Conservation (phyloP, 192 early-diverging fungal species). For the Paraglomus occultum region DNA sequence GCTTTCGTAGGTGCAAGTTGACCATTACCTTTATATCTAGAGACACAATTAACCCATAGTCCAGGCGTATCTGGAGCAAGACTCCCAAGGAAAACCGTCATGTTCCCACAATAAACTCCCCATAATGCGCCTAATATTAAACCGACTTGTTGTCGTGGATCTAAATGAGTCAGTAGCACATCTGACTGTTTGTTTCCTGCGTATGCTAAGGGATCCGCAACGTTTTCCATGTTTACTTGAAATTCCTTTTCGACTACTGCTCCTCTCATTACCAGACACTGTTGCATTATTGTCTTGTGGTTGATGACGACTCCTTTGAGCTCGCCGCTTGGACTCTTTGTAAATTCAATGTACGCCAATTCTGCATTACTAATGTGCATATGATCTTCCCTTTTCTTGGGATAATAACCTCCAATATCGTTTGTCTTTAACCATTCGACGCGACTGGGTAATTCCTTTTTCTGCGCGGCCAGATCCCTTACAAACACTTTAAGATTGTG, state of each 20-base stretch:
- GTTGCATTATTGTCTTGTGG: slow-evolving; percentile 72
- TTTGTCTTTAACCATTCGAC: slow-evolving; percentile 85
- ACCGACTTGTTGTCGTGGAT: slow-evolving; percentile 82
- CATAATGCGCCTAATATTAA: slow-evolving; percentile 63
- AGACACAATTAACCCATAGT: slow-evolving; percentile 66
- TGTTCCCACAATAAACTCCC: slow-evolving; percentile 71
- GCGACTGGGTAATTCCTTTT: slow-evolving; percentile 61
- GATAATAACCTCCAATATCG: slow-evolving; percentile 65
- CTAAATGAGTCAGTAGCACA: slow-evolving; percentile 66
- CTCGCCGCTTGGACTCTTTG: slow-evolving; percentile 78
- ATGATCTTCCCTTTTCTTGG: slow-evolving; percentile 56
- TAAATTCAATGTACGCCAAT: slow-evolving; percentile 83
- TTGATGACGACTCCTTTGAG: slow-evolving; percentile 81
- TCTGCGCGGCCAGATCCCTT: slow-evolving; percentile 63
- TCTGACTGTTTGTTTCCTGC: slow-evolving; percentile 42
- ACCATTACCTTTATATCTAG: slow-evolving; percentile 61
- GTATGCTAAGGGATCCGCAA: slow-evolving; percentile 1
- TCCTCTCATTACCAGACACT: slow-evolving; percentile 53
- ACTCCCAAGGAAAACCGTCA: slow-evolving; percentile 64
- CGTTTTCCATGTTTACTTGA: neutral
- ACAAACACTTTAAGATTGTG: slow-evolving; percentile 69
- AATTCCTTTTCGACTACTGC: neutral
- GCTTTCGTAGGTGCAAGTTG: slow-evolving; percentile 6
- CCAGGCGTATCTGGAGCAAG: slow-evolving; percentile 61
- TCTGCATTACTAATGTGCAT: slow-evolving; percentile 53